Evolutionary conservation across 2,329 filamentous ascomycete genomes (phyloP), one percentile per base, ranked within the genome.

Genomic region (Sarocladium strictum): DNA sequence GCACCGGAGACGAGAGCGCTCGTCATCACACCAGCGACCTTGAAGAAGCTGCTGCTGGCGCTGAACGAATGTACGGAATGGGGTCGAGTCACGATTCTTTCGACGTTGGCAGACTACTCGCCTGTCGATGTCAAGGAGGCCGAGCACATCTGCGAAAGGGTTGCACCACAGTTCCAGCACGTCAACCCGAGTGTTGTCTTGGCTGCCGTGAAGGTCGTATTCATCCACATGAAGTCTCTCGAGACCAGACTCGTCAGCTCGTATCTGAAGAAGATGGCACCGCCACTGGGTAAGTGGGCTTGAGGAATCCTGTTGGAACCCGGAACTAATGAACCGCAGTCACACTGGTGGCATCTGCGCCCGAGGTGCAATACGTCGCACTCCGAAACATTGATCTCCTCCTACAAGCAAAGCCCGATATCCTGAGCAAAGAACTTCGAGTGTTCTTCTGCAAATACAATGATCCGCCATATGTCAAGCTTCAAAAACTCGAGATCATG

Each of bases 381-480:
- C 75, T 99, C 51, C 81, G 93, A 59, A 99, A 99, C 69, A 99
- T 99, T 65, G 94, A 99, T 63, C 83, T 99, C 32, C 79, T 99
- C 5, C 79, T 99, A 24, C 94, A 99, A 70, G 94, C 95, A 62
- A 93, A 97, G 70, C 91, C 94, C 11, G 92, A 96, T 62, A 97
- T 99, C 55, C 79, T 99, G 10, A 96, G 90, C 78, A 97, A 97
- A 71, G 94, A 99, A 71, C 84, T 99, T 65, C 85, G 94, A 43
- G 94, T 99, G 9, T 99, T 99, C 76, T 99, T 99, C 76, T 99
- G 94, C 86, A 99, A 99, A 74, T 99, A 99, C 76, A 97, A 97
- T 68, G 94, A 99, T 63, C 93, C 94, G 1, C 91, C 91, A 21
- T 99, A 99, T 68, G 86, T 99, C 64, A 99, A 99, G 72, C 84